Evolutionary conservation across 768 basidiomycete species (phyloP).

Genomic region (Tylopilus vinaceipallidus): DNA sequence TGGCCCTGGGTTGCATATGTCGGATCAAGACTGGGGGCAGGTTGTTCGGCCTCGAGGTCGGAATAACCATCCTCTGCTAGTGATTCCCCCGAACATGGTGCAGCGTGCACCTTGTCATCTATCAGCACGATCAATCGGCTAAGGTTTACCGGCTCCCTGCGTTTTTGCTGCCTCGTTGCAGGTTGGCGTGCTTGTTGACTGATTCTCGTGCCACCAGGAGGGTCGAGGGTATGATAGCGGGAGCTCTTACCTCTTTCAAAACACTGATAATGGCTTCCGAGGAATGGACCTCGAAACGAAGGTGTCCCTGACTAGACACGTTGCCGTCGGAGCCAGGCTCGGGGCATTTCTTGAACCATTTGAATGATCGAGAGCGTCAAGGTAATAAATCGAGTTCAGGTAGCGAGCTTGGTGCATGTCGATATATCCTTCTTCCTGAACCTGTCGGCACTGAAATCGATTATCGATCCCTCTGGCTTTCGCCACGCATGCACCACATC

Average conservation of each 20-base stretch:
- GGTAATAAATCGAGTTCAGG: slow-evolving; percentile 1
- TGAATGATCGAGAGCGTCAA: no score
- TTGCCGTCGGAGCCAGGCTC: no score
- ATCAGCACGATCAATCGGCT: slow-evolving; percentile 1
- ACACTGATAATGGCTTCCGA: neutral
- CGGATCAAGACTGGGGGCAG: no score
- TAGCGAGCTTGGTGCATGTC: no score
- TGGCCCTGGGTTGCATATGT: no score
- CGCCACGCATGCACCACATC: slow-evolving; percentile 4
- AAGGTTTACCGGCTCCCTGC: neutral
- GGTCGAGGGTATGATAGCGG: neutral
- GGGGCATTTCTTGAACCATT: neutral
- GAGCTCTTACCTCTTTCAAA: neutral
- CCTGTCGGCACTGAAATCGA: no score
- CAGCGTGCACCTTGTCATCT: no score
- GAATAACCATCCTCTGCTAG: no score
- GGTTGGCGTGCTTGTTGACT: neutral
- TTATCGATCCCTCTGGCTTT: no score
- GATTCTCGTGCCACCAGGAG: neutral
- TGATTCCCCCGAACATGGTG: no score
- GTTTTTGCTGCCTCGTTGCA: neutral
- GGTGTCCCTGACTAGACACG: no score
- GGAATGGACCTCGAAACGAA: neutral
- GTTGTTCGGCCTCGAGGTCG: no score
- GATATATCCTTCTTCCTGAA: neutral